Evolutionary conservation across 1,284 basidiomycete genomes (phyloP), one percentile per base, ranked within the genome.

Genomic region (Cutaneotrichosporon spelunceum): DNA sequence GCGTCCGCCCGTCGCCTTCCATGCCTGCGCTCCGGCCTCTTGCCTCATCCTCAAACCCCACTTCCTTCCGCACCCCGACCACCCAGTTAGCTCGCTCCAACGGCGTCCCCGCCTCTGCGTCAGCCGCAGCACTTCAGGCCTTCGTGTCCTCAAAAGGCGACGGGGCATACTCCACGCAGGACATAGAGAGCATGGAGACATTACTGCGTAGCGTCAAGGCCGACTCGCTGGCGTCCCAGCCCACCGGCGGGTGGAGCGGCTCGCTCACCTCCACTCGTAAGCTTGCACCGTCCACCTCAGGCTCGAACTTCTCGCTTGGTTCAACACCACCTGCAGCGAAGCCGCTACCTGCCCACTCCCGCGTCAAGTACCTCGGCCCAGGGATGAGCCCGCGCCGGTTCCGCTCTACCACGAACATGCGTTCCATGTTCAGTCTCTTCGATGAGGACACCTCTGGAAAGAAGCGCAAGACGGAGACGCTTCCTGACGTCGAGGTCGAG

Each of bases 81-180:
- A 44, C 29, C 19, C 48, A 50, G 48, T 26, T 50, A 13, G 26
- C 19, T 27, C 26, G 26, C 14, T 26, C 23, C 19, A 27, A 33
- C 39, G 27, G n/a, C n/a, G 23, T 42, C 7, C 53, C 59, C 3
- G 47, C 56, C 4, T 69, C 65, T 2, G 58, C 62, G 1, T 62
- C 62, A 10, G 68, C 70, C 1, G 57, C 61, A 6, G 74, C 74
- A 2, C 57, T 77, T 5, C 61, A 67, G 3, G 66, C 68, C 1
- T 77, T 73, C 57, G 60, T 75, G 8, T 66, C 72, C 16, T 71
- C 70, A 36, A 72, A 73, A 58, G 68, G 66, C 16, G 72, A 68
- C 10, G 62, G 68, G 45, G 61, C 53, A 7, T 65, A 73, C 36
- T 62, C 64, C 4, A 16, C 66, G 4, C 67, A 72, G 27, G 75